phyloP scores from a whole-genome alignment of 768 basidiomycete genomes.

The Rhizopogon sp. region DNA sequence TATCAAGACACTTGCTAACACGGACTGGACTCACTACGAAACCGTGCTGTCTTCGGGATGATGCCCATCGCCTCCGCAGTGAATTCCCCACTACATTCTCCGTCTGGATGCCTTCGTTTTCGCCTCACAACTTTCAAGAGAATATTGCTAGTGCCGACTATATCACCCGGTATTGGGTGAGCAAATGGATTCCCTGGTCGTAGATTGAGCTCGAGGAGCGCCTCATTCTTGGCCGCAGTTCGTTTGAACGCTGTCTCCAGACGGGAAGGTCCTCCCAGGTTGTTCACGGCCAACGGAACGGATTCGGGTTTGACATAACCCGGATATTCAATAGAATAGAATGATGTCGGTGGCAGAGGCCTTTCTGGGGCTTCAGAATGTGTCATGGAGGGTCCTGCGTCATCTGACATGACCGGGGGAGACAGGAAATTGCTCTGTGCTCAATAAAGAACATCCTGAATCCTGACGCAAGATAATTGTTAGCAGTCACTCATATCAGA shows the following conservation, averaged over 20 bases:
- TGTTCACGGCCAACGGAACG: constrained; percentile 54
- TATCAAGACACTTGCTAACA: not conserved
- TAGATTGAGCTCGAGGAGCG: constrained; percentile 72
- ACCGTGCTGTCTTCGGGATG: constrained; percentile 79
- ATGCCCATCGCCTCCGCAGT: constrained; percentile 68
- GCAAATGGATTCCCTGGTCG: constrained; percentile 71
- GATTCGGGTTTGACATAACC: constrained; percentile 71
- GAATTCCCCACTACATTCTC: constrained; percentile 56
- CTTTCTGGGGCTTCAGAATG: constrained; percentile 30
- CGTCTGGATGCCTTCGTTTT: constrained; percentile 41
- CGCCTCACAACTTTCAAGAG: constrained; percentile 79
- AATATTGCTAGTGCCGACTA: constrained; percentile 74
- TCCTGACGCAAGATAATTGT: not conserved
- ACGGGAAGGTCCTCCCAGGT: constrained; percentile 63
- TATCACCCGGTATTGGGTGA: constrained; percentile 81
- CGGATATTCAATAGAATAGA: constrained; percentile 87
- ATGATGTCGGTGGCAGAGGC: constrained; percentile 52
- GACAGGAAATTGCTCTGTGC: not conserved
- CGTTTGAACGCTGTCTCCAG: constrained; percentile 78
- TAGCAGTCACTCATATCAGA: not conserved
- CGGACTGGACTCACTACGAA: constrained; percentile 63
- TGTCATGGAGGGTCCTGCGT: constrained; percentile 5
- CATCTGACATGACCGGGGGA: not conserved
- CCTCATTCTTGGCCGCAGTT: constrained; percentile 53
- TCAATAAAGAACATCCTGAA: too few relatives aligned